Evolutionary conservation across 2,329 filamentous ascomycete species (phyloP), one percentile per base, ranked within the genome.

Genomic region (Exophiala aquamarina): DNA sequence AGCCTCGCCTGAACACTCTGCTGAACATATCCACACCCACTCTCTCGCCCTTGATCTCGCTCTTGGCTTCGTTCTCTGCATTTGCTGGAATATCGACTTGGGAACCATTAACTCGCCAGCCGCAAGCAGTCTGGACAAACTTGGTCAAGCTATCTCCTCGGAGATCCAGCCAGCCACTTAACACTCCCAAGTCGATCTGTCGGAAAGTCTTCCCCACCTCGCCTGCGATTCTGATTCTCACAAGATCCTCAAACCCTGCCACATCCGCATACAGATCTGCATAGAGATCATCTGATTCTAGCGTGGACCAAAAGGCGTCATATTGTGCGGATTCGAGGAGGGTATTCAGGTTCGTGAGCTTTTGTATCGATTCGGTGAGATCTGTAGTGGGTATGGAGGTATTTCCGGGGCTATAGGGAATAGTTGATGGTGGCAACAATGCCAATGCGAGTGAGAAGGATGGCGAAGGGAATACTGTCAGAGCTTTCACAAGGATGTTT

Each of bases 401-500:
- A 32, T 66, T 65, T 35, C 66, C 66, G 49, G 74, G 77, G 52
- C 77, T 73, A 47, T 79, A 83, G 13, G 79, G 79, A 57, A 90
- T 82, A 56, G 87, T 81, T 67, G 91, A 83, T 37, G 92, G 86
- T 56, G 90, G 89, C 65, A 98, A 90, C 58, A 98, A 89, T 66
- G 95, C 89, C 54, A 98, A 85, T 63, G 87, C 87, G 63, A 97
- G 89, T 62, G 84, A 86, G 83, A 97, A 98, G 71, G 97, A 91
- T 35, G 93, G 84, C 15, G 88, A 91, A 57, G 93, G 93, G 79
- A 98, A 98, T 74, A 95, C 88, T 61, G 92, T 95, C 68, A 98
- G 84, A 59, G 91, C 82, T 79, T 97, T 98, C 78, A 95, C 91
- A 69, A 98, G 89, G 75, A 97, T 87, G 81, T 97, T 97, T 78